Base-by-base conservation (phyloP, 345 rosid genomes). In the Eucalyptus pauciflora region DNA sequence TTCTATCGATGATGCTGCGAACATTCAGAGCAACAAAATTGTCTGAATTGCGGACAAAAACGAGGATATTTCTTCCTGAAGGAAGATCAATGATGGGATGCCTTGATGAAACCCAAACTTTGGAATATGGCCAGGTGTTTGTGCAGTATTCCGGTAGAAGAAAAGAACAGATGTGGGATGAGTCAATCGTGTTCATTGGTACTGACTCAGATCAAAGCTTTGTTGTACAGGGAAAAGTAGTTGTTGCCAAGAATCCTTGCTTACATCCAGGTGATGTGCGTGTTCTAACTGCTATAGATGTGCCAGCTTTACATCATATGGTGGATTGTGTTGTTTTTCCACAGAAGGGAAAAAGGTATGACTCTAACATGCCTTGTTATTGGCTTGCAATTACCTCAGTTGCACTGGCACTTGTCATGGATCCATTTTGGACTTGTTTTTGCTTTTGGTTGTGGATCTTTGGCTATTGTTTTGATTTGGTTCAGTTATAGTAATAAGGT, bases 61-160 rank as follows among this genome's bases (percentile, higher is more conserved):
- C 98, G n/a, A 92, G 98, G 90, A 94, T 97, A 46, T 95, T 92
- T 87, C 29, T 96, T 85, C 91, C 92, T 37, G 58, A 91, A 83
- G 99, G 94, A 92, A 94, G 99, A 91, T 87, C 94, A 85, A 95
- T 97, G 99, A 96, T 97, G 98, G 99, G 99, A 86, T 96, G 98
- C 88, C 86, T 97, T 13, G 99, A 97, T 86, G 99, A 97, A 95
- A 96, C 96, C 3, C 85, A 93, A 91, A 96, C 93, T 51, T 86
- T 97, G 45, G 93, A 95, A 48, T 95, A 97, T 20, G 99, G 99
- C 49, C 92, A 97, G 89, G 98, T 97, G 29, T 93, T 96, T 71
- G 95, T 96, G 90, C 97, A 95, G 81, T 89, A 58, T 88, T 93
- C 96, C 22, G 90, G 88, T 25, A 50, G 89, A 79, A 76, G 87